phyloP scores from a whole-genome alignment of 768 basidiomycete species.

The Tulasnella sp. region DNA sequence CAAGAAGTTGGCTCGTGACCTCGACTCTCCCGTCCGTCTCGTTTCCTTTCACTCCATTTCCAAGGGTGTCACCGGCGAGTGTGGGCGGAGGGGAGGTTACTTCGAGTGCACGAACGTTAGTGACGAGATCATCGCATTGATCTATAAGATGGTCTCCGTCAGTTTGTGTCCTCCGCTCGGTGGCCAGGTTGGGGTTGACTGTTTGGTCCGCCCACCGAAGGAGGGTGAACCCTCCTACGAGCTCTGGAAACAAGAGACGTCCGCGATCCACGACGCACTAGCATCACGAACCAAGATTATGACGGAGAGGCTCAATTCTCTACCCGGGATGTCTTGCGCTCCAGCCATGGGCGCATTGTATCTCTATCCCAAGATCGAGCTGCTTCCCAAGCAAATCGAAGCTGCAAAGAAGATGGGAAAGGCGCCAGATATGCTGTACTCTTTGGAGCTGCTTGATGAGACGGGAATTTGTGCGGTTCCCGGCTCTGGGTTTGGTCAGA shows the following conservation, averaged over 20 bases:
- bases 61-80: slow-evolving; percentile 93
- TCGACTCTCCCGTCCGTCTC: slow-evolving; percentile 66
- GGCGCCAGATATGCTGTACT: slow-evolving; percentile 83
- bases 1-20: slow-evolving; percentile 69
- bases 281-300: slow-evolving; percentile 60
- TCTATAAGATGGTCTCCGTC: slow-evolving; percentile 96
- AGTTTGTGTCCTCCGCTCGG: slow-evolving; percentile 79
- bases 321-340: slow-evolving; percentile 85
- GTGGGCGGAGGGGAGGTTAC: slow-evolving; percentile 94
- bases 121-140: slow-evolving; percentile 64
- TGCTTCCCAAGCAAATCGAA: slow-evolving; percentile 61
- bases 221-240: slow-evolving; percentile 62
- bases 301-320: slow-evolving; percentile 65
- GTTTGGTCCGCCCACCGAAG: slow-evolving; percentile 83
- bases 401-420: slow-evolving; percentile 64
- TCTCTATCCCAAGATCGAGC: slow-evolving; percentile 72
- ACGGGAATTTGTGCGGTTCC: slow-evolving; percentile 93
- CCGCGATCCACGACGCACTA: slow-evolving; percentile 64
- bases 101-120: slow-evolving; percentile 83
- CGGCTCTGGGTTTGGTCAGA: slow-evolving; percentile 91
- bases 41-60: slow-evolving; percentile 97
- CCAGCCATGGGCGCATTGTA: slow-evolving; percentile 88
- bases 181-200: slow-evolving; percentile 91
- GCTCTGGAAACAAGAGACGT: slow-evolving; percentile 77
- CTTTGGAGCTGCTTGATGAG: slow-evolving; percentile 68